Conservation (phyloP, 352 stramenopile species). For the Globisporangium cederbergense region DNA sequence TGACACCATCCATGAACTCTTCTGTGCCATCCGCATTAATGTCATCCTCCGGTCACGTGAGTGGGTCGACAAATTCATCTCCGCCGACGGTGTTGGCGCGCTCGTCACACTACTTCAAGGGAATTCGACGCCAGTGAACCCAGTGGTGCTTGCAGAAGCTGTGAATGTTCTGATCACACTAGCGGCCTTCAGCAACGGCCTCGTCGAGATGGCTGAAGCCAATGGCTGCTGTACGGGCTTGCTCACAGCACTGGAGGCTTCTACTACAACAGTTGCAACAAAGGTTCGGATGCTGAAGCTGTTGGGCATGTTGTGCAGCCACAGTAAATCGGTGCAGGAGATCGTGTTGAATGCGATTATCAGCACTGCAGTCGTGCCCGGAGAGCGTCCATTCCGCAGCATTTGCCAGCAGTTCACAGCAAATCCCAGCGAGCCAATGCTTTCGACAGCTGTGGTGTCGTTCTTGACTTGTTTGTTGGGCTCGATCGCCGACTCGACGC, state of each 20-base stretch:
- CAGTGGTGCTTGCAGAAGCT: conserved; percentile 32
- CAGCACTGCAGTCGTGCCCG: conserved; percentile 2
- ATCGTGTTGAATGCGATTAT: conserved; percentile 30
- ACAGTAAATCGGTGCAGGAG: conserved; percentile 25
- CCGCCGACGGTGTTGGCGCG: conserved; percentile 35
- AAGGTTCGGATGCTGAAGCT: conserved; percentile 34
- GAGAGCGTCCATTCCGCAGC: conserved; percentile 23
- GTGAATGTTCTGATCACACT: conserved; percentile 53
- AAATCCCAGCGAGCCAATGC: conserved; percentile 22
- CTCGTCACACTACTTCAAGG: conserved; percentile 36
- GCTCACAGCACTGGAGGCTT: conserved; percentile 26
- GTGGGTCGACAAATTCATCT: conserved; percentile 57
- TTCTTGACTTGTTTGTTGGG: conserved; percentile 50
- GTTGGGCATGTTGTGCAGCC: conserved; percentile 30
- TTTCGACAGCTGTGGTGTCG: conserved; percentile 31
- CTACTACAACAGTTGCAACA: conserved; percentile 15
- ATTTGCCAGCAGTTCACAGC: conserved; percentile 28
- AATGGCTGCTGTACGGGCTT: conserved; percentile 29
- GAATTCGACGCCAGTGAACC: conserved; percentile 5
- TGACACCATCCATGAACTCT: conserved; percentile 44
- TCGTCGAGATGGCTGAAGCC: conserved; percentile 29
- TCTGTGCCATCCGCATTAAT: conserved; percentile 61
- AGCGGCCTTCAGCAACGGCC: conserved; percentile 26
- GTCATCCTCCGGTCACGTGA: conserved; percentile 41
- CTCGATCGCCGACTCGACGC: conserved; percentile 23